Base-by-base conservation (phyloP, 495 filamentous ascomycete species). In the Aspergillus leporis region DNA sequence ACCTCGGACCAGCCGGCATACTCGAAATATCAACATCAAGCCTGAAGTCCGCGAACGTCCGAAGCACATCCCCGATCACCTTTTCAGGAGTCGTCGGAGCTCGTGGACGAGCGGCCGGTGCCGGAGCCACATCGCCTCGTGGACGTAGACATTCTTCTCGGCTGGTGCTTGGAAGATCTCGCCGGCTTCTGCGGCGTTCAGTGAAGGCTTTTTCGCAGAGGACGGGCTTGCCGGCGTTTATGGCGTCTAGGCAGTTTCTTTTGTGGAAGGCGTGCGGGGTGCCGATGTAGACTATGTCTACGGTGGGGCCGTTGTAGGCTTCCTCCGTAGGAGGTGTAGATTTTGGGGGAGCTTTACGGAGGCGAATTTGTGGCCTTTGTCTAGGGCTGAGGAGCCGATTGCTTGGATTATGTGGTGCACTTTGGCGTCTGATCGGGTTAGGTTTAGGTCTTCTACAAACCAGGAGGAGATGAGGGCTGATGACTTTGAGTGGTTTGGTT, bases 251-350 rank as follows among this genome's bases (percentile, higher is more conserved):
- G 12, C 72, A 70, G 56, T 79, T 63, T 28, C 75, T 86, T 74
- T 89, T 92, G 76, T 95, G 91, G 69, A 92, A 89, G 34, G 84
- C 89, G 72, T 93, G 90, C 5, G 91, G 91, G 0, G 91, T 93
- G n/a, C 89, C 90, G 34, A 94, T 83, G 66, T 92, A 93, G 73
- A 93, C 75, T 58, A 90, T 87, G 60, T 93, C 90, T 56, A 93
- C 77, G 48, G 85, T 73, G 5, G 82, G 77, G 66, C 91, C 86
- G 38, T 76, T 74, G 12, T 88, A 85, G 34, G 93, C 80, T 65
- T 87, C n/a, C 84, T 53, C 77, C 71, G 74, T 93, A 95, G 52
- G 81, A 85, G 45, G 83, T 87, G 60, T 93, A 91, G 1, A 87
- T 80, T 56, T 83, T 49, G n/a, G 87, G 86, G 7, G 78, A 81